A percentile compares a stretch with the other conserved stretches of the same genome.
Evolutionary conservation across 2,329 filamentous ascomycete species (phyloP).

Genomic region (Claviceps arundinis): DNA sequence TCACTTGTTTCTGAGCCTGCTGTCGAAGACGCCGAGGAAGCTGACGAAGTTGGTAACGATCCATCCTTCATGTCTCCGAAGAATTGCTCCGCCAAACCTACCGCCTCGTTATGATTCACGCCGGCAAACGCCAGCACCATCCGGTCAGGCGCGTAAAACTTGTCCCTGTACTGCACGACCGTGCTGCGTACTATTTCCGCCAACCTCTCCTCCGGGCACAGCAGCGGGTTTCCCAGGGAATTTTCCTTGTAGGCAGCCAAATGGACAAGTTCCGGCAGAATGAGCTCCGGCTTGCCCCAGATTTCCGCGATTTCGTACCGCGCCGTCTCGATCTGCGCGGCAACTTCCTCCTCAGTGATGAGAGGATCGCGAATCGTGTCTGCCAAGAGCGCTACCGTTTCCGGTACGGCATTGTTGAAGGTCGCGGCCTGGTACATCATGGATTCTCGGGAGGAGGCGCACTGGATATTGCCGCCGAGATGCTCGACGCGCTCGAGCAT

Average conservation of each 20-base stretch:
- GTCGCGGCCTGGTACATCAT: slow-evolving; percentile 99
- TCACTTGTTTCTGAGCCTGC: slow-evolving; percentile 46
- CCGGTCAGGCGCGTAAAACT: slow-evolving; percentile 79
- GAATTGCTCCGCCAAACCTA: slow-evolving; percentile 65
- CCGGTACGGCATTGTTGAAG: slow-evolving; percentile 84
- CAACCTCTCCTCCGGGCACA: slow-evolving; percentile 80
- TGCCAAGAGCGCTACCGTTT: slow-evolving; percentile 70
- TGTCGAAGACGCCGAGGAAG: slow-evolving; percentile 26
- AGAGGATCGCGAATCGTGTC: slow-evolving; percentile 83
- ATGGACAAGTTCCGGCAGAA: slow-evolving; percentile 87
- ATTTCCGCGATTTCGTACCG: slow-evolving; percentile 95
- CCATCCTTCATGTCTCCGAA: slow-evolving; percentile 75
- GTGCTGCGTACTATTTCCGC: slow-evolving; percentile 58
- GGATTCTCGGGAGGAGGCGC: slow-evolving; percentile 84
- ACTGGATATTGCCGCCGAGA: slow-evolving; percentile 91
- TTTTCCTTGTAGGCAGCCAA: slow-evolving; percentile 94
- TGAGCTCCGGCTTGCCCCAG: slow-evolving; percentile 93
- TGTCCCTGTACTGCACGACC: slow-evolving; percentile 64
- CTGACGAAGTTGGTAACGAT: neutral
- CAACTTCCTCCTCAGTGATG: slow-evolving; percentile 77
- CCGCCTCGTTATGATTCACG: slow-evolving; percentile 67
- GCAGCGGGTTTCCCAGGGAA: slow-evolving; percentile 81
- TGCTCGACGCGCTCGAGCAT: slow-evolving; percentile 82
- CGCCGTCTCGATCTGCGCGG: slow-evolving; percentile 77
- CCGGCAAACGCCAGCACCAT: slow-evolving; percentile 95